Percentiles rank a stretch among this genome's conserved stretches.
These are phyloP conservation scores for Hemerocallis citrina DNA, from an alignment of 106 monocot species.

Conservation along the genomic window DNA sequence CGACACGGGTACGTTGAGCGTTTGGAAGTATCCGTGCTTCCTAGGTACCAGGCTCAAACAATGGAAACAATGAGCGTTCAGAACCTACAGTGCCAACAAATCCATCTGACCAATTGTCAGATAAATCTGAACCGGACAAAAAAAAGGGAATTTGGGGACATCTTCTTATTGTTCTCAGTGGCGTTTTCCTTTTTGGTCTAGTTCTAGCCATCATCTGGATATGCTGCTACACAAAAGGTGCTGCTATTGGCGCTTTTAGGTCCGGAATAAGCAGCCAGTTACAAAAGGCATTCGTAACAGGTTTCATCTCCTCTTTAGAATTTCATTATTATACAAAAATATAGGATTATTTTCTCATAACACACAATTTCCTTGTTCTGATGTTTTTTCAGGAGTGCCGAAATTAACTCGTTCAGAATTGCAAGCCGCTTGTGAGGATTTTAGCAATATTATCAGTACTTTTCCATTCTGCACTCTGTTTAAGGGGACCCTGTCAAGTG, in stretches of 20 bases:
- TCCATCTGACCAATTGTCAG: background rate
- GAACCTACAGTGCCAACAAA: background rate
- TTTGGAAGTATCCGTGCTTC: too few species aligned
- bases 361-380: background rate
- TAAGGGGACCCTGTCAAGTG: constrained; percentile 91
- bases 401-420: constrained; percentile 80
- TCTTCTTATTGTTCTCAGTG: constrained; percentile 8
- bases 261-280: constrained; percentile 21
- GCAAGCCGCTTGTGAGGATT: constrained; percentile 91
- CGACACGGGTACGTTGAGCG: too few species aligned
- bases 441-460: constrained; percentile 73
- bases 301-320: too few species aligned
- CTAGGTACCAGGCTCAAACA: background rate
- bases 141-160: constrained; percentile 7
- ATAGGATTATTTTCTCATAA: too few species aligned
- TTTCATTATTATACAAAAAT: too few species aligned
- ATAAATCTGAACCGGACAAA: background rate
- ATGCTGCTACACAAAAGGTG: background rate
- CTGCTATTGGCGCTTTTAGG: constrained; percentile 9
- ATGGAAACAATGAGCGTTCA: background rate
- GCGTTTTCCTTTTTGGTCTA: constrained; percentile 5
- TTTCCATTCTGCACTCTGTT: constrained; percentile 57
- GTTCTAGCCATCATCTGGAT: constrained; percentile 3
- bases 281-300: constrained; percentile 18
- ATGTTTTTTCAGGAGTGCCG: constrained; percentile 61